These are phyloP conservation scores for Paraphoma chrysanthemicola DNA, from an alignment of 2,329 filamentous ascomycete genomes.

Conservation along the genomic window DNA sequence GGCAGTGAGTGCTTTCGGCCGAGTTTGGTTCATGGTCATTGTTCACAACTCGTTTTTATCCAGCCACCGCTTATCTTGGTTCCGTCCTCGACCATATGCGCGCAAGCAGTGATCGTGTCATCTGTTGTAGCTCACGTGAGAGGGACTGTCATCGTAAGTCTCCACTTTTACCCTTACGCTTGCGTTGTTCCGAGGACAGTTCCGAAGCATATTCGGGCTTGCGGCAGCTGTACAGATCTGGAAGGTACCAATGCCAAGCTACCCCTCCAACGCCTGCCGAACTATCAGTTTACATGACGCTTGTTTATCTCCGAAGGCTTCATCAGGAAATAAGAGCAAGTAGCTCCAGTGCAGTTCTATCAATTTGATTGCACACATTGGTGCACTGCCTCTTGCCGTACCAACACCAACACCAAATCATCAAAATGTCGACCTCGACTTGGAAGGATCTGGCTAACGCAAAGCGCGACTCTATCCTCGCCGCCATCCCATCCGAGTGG, in stretches of 20 bases:
- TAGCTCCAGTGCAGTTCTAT: not conserved
- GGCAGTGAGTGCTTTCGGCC: no score
- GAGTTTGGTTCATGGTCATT: no score
- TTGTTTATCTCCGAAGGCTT: not conserved
- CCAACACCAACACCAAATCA: not conserved
- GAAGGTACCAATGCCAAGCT: constrained; percentile 2
- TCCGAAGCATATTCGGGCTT: not conserved
- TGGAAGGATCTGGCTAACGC: constrained; percentile 60
- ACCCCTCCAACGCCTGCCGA: not conserved
- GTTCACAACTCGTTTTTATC: no score
- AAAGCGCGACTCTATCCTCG: constrained; percentile 62
- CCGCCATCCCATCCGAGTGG: constrained; percentile 66
- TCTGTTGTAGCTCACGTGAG: not conserved
- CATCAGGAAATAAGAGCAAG: not conserved
- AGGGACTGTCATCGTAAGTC: not conserved
- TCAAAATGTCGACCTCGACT: constrained; percentile 25
- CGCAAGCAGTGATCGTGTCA: not conserved
- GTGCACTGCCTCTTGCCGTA: not conserved
- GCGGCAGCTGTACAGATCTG: not conserved
- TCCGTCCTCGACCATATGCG: no score
- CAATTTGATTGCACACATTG: not conserved
- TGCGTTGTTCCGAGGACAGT: not conserved
- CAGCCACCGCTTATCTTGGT: no score
- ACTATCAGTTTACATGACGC: not conserved
- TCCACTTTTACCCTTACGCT: not conserved